A percentile compares a stretch with the other conserved stretches of the same genome.
phyloP scores from a whole-genome alignment of 305 asterid species.

The Fraxinus paxiana region DNA sequence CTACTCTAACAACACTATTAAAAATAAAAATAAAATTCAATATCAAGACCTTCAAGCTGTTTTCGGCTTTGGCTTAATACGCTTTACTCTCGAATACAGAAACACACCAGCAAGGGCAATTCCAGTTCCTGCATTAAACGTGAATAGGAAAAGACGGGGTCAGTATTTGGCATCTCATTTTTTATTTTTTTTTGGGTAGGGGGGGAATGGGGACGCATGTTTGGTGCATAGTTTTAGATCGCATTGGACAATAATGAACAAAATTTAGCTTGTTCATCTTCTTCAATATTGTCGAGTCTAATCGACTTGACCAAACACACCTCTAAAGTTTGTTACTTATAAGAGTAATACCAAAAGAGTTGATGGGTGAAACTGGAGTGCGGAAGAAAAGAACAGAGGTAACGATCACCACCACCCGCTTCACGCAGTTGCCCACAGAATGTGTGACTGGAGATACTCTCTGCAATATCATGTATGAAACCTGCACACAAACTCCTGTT shows the following conservation, averaged over 20 bases:
- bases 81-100: constrained; percentile 69
- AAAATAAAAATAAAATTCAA: constrained; percentile 10
- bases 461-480: constrained; percentile 79
- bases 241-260: neutral
- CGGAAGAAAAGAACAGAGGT: constrained; percentile 85
- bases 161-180: neutral
- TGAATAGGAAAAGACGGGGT: neutral
- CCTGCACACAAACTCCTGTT: constrained; percentile 47
- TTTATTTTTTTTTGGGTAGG: neutral
- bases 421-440: constrained; percentile 91
- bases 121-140: constrained; percentile 51
- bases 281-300: neutral
- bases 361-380: constrained; percentile 67
- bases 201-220: neutral
- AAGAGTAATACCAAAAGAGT: constrained; percentile 49
- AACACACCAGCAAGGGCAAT: constrained; percentile 69
- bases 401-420: constrained; percentile 85
- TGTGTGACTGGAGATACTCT: constrained; percentile 87
- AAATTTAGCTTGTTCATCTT: neutral
- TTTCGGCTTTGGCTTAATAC: constrained; percentile 68
- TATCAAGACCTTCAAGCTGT: constrained; percentile 33
- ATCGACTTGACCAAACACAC: neutral
- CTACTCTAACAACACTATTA: constrained; percentile 25
- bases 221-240: neutral
- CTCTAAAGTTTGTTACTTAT: neutral